Evolutionary conservation across 805 yeast genomes (phyloP), one percentile per base, ranked within the genome.

Genomic region (Yamadazyma laniorum): DNA sequence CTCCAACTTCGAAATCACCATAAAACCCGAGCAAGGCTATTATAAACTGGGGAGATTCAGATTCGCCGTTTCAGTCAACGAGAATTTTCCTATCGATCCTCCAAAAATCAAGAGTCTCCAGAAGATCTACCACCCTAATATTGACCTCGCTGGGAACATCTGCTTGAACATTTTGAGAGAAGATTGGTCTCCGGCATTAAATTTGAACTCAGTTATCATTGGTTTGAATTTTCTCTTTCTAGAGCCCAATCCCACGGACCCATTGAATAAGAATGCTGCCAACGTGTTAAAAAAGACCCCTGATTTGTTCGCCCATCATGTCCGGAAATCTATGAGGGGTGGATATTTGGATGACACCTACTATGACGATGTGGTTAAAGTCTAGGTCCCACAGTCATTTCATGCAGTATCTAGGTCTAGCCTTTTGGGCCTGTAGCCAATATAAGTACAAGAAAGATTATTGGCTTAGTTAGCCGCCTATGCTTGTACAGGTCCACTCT

Each of bases 111-210:
- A 75, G 48, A 84, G 95, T 51, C 37, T 69, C 21, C 75, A 80
- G 37, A 80, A 73, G 53, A 85, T 91, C 4, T 91, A 85, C 62
- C 99, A 91, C 57, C 99, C 99, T 9, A 91, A 91, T 55, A 91
- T 91, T 47, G 96, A 91, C 57, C 56, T 78, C 15, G 83, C 85
- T 30, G 98, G 98, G 0, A 91, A 89, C 55, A 85, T 91, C 5
- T 91, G 99, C 56, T 71, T 91, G 43, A 91, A 91, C 56, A 90
- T 91, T 25, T 68, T 91, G 42, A 70, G 98, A 49, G 96, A 90
- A 58, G 98, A 91, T 58, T 91, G 99, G 99, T 80, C 89, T 19
- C 98, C 99, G 0, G 95, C 89, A 0, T 68, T 91, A 48, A 85
- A 84, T 42, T 65, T 91, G 53, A 87, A 85, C 55, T 73, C 90